These are phyloP conservation scores for Arachis hypogaea DNA, from an alignment of 306 rosid species.

Conservation along the genomic window DNA sequence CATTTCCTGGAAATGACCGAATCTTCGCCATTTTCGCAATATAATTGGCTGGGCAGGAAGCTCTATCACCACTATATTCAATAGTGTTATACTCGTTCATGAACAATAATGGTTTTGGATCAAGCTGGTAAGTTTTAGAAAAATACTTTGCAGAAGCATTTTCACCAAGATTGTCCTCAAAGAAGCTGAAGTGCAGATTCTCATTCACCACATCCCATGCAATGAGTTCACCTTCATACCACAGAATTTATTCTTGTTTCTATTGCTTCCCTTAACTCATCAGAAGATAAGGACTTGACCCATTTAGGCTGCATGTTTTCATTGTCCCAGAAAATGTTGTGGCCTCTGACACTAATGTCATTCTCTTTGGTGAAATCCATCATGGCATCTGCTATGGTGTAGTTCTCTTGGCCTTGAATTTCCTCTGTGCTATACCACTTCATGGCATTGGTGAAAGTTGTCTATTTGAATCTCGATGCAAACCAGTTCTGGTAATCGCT, in stretches of 20 bases:
- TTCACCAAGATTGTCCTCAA: slow-evolving; percentile 55
- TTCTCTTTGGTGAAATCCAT: slow-evolving; percentile 50
- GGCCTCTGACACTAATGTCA: slow-evolving; percentile 66
- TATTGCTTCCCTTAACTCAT: slow-evolving; percentile 49
- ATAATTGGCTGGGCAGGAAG: slow-evolving; percentile 47
- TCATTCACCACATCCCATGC: slow-evolving; percentile 88
- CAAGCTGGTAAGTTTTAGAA: slow-evolving; percentile 55
- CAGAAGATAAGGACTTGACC: slow-evolving; percentile 60
- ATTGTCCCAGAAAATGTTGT: slow-evolving; percentile 72
- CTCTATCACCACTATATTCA: slow-evolving; percentile 49
- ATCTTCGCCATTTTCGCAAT: slow-evolving; percentile 50
- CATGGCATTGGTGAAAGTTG: slow-evolving; percentile 82
- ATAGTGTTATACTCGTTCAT: slow-evolving; percentile 74
- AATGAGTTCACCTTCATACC: slow-evolving; percentile 67
- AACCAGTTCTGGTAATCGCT: slow-evolving; percentile 65
- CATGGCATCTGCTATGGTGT: slow-evolving; percentile 72
- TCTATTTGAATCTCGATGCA: slow-evolving; percentile 56
- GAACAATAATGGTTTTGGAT: slow-evolving; percentile 59
- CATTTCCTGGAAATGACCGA: slow-evolving; percentile 51
- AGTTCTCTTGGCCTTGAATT: slow-evolving; percentile 61
- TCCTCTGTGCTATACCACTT: slow-evolving; percentile 79
- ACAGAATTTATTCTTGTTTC: slow-evolving; percentile 58
- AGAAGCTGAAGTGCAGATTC: slow-evolving; percentile 72
- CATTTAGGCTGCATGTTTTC: slow-evolving; percentile 50
- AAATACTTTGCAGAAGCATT: slow-evolving; percentile 61